Evolutionary conservation across 768 basidiomycete species (phyloP).

Genomic region (Cyclocybe aegerita): DNA sequence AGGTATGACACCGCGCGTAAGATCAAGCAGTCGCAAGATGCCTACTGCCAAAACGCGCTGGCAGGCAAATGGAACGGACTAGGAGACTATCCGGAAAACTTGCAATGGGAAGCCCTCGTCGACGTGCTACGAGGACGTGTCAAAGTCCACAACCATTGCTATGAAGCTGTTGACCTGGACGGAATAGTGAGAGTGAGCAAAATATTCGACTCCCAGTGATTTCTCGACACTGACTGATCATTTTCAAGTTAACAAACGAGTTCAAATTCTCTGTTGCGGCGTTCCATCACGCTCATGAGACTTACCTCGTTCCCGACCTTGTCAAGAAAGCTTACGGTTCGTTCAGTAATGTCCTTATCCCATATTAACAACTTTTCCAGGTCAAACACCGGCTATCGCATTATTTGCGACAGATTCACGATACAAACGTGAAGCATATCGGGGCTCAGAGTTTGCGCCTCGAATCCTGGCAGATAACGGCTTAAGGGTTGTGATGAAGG

Average conservation of each 20-base stretch:
- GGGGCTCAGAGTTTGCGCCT: constrained; percentile 78
- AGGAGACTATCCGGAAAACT: constrained; percentile 59
- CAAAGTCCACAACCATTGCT: constrained; percentile 64
- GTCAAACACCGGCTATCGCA: constrained; percentile 67
- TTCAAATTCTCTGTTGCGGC: constrained; percentile 74
- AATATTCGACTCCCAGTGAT: not conserved
- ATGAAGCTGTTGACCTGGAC: constrained; percentile 69
- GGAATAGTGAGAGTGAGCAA: constrained; percentile 56
- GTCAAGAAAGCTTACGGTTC: constrained; percentile 69
- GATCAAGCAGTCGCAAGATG: constrained; percentile 64
- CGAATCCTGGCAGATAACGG: constrained; percentile 67
- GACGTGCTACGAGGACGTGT: constrained; percentile 78
- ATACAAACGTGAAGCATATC: constrained; percentile 78
- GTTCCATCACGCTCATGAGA: constrained; percentile 79
- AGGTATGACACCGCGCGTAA: constrained; percentile 62
- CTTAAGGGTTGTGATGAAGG: constrained; percentile 78
- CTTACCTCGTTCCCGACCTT: constrained; percentile 82
- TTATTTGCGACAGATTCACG: constrained; percentile 61
- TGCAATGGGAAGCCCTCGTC: constrained; percentile 74
- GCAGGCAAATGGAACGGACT: constrained; percentile 47
- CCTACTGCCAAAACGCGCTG: constrained; percentile 53
- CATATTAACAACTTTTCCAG: constrained; percentile 23
- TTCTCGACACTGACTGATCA: not conserved
- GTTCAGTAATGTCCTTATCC: constrained; percentile 6
- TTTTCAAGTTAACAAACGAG: constrained; percentile 51